These are phyloP conservation scores for Alternaria angustiovoidea DNA, from an alignment of 2,329 filamentous ascomycete genomes.

Conservation along the genomic window DNA sequence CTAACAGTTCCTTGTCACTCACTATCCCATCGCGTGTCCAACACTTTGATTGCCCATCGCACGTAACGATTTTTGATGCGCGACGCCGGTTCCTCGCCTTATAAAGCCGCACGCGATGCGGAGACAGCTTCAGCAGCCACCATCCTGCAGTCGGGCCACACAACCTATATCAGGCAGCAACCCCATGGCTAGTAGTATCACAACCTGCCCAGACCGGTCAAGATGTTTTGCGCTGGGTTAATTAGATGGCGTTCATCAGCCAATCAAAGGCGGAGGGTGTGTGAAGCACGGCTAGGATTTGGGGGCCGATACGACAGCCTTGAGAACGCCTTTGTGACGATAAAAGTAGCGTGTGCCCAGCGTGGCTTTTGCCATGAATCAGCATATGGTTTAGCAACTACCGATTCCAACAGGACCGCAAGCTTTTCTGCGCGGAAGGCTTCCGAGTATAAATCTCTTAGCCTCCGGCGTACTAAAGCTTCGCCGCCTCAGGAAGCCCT, in stretches of 20 bases:
- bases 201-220: conserved; percentile 4
- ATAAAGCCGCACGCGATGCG: not conserved
- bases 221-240: not conserved
- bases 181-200: not conserved
- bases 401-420: not conserved
- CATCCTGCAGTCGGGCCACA: not conserved
- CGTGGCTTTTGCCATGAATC: not conserved
- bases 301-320: not conserved
- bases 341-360: not conserved
- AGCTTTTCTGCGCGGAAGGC: not conserved
- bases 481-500: not conserved
- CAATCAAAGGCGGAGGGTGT: not conserved
- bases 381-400: not conserved
- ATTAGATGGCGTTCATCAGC: not conserved
- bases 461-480: not conserved
- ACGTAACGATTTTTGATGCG: not conserved
- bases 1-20: not conserved
- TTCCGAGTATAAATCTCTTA: not conserved
- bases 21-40: not conserved
- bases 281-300: not conserved
- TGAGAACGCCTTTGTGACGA: not conserved
- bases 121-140: not conserved
- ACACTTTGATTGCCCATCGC: not conserved
- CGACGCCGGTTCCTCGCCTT: not conserved
- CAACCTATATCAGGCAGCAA: not conserved